Base-by-base conservation (phyloP, 2,329 filamentous ascomycete genomes). In the Pyrenophora seminiperda region DNA sequence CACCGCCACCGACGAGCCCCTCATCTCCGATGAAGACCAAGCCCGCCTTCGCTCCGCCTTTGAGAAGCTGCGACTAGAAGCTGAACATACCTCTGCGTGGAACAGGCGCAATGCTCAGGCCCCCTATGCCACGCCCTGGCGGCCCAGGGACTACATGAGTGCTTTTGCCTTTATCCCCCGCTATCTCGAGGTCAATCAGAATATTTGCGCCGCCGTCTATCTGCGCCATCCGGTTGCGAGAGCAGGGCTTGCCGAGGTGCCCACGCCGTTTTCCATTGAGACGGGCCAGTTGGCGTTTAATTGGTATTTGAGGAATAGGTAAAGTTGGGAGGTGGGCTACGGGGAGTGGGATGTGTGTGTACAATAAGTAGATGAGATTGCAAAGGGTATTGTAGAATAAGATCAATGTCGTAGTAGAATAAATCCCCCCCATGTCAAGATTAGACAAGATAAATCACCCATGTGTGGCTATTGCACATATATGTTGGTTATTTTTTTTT, bases 121-220 rank as follows among this genome's bases (percentile, higher is more conserved):
- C 76, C 90, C 94, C 3, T 99, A 99, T 71, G 83, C 83, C 4
- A 97, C 92, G 1, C 94, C 94, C 10, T 99, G 94, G 94, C 77
- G 82, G 58, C 94, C 94, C 10, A 83, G 91, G 47, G 82, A 88
- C 43, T 97, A 84, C 75, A 95, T 99, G 89, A 81, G 84, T 42
- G 86, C 92, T 0, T 99, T 99, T 75, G 91, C 92, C 18, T 97
- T 96, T 75, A 91, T 99, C 61, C 94, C 94, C 9, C 81, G 89
- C 45, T 99, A 97, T 74, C 83, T 99, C 53, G 95, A 99, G 77
- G 94, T 99, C 63, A 97, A 97, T 79, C 94, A 96, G 74, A 95
- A 92, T 68, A 89, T 97, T 65, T 99, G 94, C 75, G 88, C 92
- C 1, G 94, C 94, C 9, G 91, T 99, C 32, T 99, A 99, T 73